A percentile compares a stretch with the other conserved stretches of the same genome.
Evolutionary conservation across 1,139 yeast genomes (phyloP).

Genomic region (Meyerozyma guilliermondii): DNA sequence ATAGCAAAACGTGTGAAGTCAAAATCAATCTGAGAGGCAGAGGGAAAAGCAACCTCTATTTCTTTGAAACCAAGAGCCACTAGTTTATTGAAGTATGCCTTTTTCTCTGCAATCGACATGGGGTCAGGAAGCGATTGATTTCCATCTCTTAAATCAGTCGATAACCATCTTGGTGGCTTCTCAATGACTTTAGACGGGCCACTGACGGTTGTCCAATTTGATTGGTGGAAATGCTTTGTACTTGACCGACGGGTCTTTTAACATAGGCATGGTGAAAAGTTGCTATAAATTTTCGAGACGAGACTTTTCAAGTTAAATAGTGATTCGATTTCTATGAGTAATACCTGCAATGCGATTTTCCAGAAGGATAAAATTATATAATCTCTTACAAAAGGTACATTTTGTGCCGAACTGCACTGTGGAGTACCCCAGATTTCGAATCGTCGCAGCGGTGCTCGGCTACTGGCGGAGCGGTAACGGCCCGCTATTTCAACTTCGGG

Average conservation of each 20-base stretch:
- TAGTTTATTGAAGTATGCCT: constrained; percentile 78
- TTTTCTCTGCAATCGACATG: constrained; percentile 87
- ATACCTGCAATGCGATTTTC: neutral
- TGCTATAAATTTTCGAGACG: neutral
- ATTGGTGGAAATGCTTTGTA: constrained; percentile 68
- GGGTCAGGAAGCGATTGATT: constrained; percentile 98
- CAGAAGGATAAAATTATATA: neutral
- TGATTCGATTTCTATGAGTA: neutral
- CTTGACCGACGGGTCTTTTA: constrained; percentile 71
- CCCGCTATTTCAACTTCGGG: neutral
- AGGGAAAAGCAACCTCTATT: constrained; percentile 94
- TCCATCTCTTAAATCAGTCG: constrained; percentile 95
- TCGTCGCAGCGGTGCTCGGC: neutral
- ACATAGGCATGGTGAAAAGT: constrained; percentile 24
- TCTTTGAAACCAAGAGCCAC: constrained; percentile 93
- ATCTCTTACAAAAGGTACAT: neutral
- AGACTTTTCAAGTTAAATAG: neutral
- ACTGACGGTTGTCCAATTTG: constrained; percentile 67
- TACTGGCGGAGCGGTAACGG: constrained; percentile 1
- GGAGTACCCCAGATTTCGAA: neutral
- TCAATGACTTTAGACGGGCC: constrained; percentile 79
- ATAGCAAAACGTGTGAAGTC: constrained; percentile 94
- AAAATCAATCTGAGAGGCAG: constrained; percentile 93
- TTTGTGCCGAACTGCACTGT: neutral
- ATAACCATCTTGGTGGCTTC: constrained; percentile 92